Evolutionary conservation across 257 asterid genomes (phyloP), one percentile per base, ranked within the genome.

Genomic region (Penstemon newberryi): DNA sequence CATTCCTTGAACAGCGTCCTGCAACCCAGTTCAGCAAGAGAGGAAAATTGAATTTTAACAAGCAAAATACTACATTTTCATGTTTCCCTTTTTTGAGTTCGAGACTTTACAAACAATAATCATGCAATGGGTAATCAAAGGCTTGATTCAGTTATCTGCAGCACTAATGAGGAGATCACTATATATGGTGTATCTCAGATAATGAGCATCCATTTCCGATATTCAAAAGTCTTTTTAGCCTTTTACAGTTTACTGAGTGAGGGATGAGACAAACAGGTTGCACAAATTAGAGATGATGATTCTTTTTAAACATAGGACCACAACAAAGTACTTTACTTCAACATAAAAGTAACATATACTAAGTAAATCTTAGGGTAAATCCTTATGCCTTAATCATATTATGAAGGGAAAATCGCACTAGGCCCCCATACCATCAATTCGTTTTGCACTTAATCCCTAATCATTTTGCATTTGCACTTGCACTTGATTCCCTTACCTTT

Each of bases 1-100:
- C 52, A 72, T 65, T 60, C 79, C 89, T 67, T 63, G 82, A 56
- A 75, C 84, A 63, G 92, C 85, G 76, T 62, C 89, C 99, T 94
- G 90, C 43, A 80, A 76, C 52, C 74, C 71, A 39, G 33, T 49
- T 42, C 70, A 15, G 42, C 50, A 67, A 47, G 9, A 43, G 45
- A 71, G 39, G 57, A 70, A 42, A 63, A 36, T 56, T 47, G 65
- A 10, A 12, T 59, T 50, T 25, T 39, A 13, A 42, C 47, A 58
- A 66, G 69, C 12, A 64, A 61, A 53, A 60, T 45, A 7, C 65
- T 11, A 6, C 25, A 61, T 45, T 46, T 66, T 45, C 36, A 49
- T 51, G 58, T 9, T 45, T 49, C 61, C 52, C 64, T 33, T 56
- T 15, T 40, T 50, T 8, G 25, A 54, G 18, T 57, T 60, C 43